Percentiles rank a stretch among this genome's conserved stretches.
Conservation (phyloP, 768 basidiomycete species). For the Boletus sp. region DNA sequence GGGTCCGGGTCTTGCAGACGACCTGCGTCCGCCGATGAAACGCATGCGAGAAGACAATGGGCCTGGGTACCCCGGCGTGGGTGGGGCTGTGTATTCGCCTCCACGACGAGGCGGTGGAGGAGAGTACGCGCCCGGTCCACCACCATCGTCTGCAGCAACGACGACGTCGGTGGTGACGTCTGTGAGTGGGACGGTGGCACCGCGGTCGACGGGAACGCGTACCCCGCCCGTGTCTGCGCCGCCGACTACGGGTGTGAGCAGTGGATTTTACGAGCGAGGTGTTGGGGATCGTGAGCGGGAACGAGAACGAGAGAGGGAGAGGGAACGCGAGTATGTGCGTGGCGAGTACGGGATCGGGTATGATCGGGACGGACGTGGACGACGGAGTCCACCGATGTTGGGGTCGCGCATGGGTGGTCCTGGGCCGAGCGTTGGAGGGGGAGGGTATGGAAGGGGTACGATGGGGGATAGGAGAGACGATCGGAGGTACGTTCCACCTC, state of each 20-base stretch:
- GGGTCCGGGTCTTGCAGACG: constrained; percentile 29
- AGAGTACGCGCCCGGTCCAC: constrained; percentile 26
- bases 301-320: constrained; percentile 14
- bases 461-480: constrained; percentile 34
- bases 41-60: constrained; percentile 45
- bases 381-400: constrained; percentile 28
- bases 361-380: constrained; percentile 32
- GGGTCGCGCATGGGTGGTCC: constrained; percentile 18
- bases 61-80: constrained; percentile 10
- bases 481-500: constrained; percentile 36
- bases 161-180: not conserved
- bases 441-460: constrained; percentile 19
- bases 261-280: constrained; percentile 34
- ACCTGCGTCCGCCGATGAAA: constrained; percentile 45
- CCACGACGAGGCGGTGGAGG: constrained; percentile 21
- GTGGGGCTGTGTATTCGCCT: constrained; percentile 29
- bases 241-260: constrained; percentile 20
- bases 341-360: constrained; percentile 34
- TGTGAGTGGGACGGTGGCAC: not conserved
- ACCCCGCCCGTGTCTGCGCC: constrained; percentile 27
- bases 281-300: constrained; percentile 4
- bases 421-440: not conserved
- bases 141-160: constrained; percentile 18
- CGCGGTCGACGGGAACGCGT: constrained; percentile 14
- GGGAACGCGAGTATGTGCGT: constrained; percentile 39